Percentiles rank a stretch among this genome's conserved stretches.
Conservation (phyloP, 176 grass and related monocot genomes). For the Oryza rufipogon region DNA sequence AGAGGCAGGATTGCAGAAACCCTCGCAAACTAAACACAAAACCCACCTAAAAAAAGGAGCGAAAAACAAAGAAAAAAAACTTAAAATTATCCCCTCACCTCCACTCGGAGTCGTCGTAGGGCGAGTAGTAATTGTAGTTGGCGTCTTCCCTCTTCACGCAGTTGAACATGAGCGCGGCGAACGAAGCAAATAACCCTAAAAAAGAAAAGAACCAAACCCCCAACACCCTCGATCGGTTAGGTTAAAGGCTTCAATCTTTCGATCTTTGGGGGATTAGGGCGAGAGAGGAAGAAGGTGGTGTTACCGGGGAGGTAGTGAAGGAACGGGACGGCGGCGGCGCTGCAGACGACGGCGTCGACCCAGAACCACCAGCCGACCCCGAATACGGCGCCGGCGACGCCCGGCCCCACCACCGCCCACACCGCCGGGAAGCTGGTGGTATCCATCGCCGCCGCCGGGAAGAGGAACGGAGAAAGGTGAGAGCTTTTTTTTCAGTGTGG, state of each 20-base stretch:
- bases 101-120: constrained; percentile 72
- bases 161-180: constrained; percentile 82
- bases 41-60: neutral
- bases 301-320: constrained; percentile 89
- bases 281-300: neutral
- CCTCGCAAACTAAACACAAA: neutral
- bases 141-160: constrained; percentile 68
- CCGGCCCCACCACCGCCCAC: constrained; percentile 63
- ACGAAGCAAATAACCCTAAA: constrained; percentile 52
- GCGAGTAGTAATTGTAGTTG: constrained; percentile 71
- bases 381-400: constrained; percentile 73
- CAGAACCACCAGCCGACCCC: constrained; percentile 88
- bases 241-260: constrained; percentile 8
- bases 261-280: neutral
- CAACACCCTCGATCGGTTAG: neutral
- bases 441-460: constrained; percentile 44
- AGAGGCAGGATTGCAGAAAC: neutral
- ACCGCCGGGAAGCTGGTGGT: constrained; percentile 50
- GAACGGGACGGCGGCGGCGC: constrained; percentile 68
- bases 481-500: neutral
- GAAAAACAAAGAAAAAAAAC: neutral
- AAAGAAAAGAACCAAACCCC: constrained; percentile 10
- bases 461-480: neutral
- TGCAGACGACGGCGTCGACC: constrained; percentile 93
- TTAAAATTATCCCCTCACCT: constrained; percentile 39